Evolutionary conservation across 371 early-diverging fungal genomes (phyloP).

Genomic region (Mucor plumbeus): DNA sequence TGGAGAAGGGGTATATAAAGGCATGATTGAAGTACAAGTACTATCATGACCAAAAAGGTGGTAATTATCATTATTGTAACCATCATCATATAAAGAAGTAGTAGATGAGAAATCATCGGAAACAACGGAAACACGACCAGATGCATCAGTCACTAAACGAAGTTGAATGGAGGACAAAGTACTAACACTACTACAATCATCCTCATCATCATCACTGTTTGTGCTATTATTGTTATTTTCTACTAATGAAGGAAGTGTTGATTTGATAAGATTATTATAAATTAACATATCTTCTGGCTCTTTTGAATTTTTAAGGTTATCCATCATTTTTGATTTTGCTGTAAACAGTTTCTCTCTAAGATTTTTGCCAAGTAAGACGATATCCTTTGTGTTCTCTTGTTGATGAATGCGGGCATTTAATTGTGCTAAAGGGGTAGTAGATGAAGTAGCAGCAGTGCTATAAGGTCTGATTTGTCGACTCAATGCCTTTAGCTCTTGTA

Average conservation of each 20-base stretch:
- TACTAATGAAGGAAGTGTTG: constrained; percentile 1
- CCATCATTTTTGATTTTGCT: constrained; percentile 30
- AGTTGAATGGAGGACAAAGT: constrained; percentile 15
- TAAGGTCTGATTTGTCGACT: constrained; percentile 27
- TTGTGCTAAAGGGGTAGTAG: neutral
- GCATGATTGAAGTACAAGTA: constrained; percentile 5
- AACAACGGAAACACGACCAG: constrained; percentile 24
- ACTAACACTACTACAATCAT: constrained; percentile 31
- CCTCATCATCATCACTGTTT: constrained; percentile 14
- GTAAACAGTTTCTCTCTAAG: constrained; percentile 23
- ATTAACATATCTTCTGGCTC: constrained; percentile 24
- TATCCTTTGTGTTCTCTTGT: neutral
- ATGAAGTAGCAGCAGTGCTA: neutral
- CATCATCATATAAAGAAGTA: neutral
- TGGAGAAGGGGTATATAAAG: constrained; percentile 23
- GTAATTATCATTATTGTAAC: constrained; percentile 3
- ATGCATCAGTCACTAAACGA: constrained; percentile 20
- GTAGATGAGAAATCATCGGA: constrained; percentile 8
- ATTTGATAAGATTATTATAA: constrained; percentile 23
- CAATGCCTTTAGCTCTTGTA: constrained; percentile 27
- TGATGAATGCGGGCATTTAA: neutral
- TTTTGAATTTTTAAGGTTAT: constrained; percentile 23
- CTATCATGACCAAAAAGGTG: constrained; percentile 7
- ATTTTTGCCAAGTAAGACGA: constrained; percentile 14
- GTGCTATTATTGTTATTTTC: neutral